Base-by-base conservation (phyloP, 306 rosid species). In the Medicago ruthenica region DNA sequence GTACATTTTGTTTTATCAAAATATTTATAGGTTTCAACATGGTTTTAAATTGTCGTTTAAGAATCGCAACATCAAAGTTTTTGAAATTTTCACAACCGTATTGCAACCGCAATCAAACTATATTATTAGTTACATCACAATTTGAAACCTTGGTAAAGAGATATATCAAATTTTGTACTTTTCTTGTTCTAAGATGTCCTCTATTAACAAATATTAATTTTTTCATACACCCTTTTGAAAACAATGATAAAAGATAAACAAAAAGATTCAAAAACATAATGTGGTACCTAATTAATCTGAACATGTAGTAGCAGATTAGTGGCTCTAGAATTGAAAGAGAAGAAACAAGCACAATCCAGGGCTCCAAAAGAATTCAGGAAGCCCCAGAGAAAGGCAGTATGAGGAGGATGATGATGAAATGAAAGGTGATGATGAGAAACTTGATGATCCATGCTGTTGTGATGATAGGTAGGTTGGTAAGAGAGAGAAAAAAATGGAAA, bases 301-400 rank as follows among this genome's bases (percentile, higher is more conserved):
- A 82, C 89, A 90, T 89, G 88, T 78, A 83, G 83, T 47, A 83
- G 55, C 77, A 40, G 83, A 68, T 65, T 36, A 65, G 59, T 64
- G 12, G n/a, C 63, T 61, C 51, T 54, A 39, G 59, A 55, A 76
- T 51, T 20, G 69, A 31, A 36, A 61, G 40, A 61, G 18, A 7
- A 61, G 42, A 65, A 65, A 10, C 62, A 58, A 77, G 84, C 67
- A 75, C 81, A 68, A 79, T 80, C 90, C 81, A 88, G 94, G 91
- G 88, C 70, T 84, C 82, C 87, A 57, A 57, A 57, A 86, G 74
- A 78, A 81, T 13, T 63, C 7, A 64, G 90, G 85, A 70, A 82
- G 69, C 87, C 97, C 96, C 79, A 83, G 93, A 85, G 72, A 81
- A 20, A 12, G 77, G 63, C 16, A 17, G 24, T 57, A 60, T 53